A percentile compares a stretch with the other conserved stretches of the same genome.
Evolutionary conservation across 352 stramenopile genomes (phyloP).

Genomic region (Phytophthora hibernalis): DNA sequence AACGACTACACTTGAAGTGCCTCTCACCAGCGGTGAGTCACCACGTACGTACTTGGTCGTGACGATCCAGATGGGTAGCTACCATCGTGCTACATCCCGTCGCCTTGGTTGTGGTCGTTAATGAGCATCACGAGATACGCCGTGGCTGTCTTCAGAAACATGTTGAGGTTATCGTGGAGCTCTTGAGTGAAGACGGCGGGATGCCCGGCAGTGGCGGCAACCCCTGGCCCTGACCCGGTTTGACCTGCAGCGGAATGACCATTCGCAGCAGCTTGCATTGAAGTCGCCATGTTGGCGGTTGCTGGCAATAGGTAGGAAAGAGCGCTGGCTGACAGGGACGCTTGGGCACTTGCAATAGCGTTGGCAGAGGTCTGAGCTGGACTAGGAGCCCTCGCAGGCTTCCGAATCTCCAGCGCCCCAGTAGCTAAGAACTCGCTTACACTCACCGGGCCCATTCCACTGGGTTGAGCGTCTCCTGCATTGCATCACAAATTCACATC

Average conservation of each 20-base stretch:
- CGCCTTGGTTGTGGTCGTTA: conserved; percentile 38
- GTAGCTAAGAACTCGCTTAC: conserved; percentile 31
- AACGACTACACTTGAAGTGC: not conserved
- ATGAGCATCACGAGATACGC: conserved; percentile 52
- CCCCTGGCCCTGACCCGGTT: not conserved
- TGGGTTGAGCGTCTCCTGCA: conserved; percentile 27
- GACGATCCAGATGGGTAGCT: not conserved
- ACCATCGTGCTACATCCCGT: conserved; percentile 7
- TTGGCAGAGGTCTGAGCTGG: conserved; percentile 21
- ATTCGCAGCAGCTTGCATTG: conserved; percentile 18
- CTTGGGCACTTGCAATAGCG: conserved; percentile 32
- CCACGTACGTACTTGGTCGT: not conserved
- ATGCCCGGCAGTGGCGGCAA: not conserved
- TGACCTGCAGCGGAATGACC: not conserved
- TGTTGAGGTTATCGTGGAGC: conserved; percentile 48
- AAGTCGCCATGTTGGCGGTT: conserved; percentile 22
- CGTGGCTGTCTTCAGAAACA: conserved; percentile 50
- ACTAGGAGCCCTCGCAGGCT: conserved; percentile 3
- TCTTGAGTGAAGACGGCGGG: conserved; percentile 38
- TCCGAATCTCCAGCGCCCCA: conserved; percentile 16
- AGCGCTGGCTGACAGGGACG: conserved; percentile 29
- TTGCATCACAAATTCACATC: not conserved
- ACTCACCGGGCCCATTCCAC: conserved; percentile 18
- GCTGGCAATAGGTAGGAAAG: conserved; percentile 45
- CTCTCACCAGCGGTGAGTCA: no score